These are phyloP conservation scores for Chalara sp. DNA, from an alignment of 2,329 filamentous ascomycete species.

Conservation along the genomic window DNA sequence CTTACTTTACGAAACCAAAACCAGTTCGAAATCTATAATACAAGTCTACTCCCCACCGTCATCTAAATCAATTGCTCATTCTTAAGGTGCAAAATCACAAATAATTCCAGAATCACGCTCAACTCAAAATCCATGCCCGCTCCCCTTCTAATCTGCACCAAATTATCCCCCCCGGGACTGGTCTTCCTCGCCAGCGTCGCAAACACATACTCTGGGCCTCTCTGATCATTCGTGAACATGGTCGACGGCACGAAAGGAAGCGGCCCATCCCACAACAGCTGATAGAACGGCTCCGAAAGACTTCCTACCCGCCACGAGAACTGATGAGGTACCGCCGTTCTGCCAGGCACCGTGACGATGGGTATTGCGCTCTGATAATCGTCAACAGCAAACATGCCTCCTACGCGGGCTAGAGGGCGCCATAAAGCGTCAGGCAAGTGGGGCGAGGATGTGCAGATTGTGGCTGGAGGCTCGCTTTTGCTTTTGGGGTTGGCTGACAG, in stretches of 20 bases:
- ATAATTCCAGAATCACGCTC: too few relatives aligned
- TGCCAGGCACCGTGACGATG: constrained; percentile 1
- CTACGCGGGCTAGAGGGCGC: background rate
- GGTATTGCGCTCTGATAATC: constrained; percentile 1
- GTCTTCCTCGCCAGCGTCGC: constrained; percentile 1
- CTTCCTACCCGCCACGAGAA: constrained; percentile 2
- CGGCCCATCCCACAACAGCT: constrained; percentile 1
- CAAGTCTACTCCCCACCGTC: too few relatives aligned
- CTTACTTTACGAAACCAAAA: too few relatives aligned
- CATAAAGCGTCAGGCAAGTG: background rate
- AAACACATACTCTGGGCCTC: constrained; percentile 2
- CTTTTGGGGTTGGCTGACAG: constrained; percentile 3
- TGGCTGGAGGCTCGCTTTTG: constrained; percentile 1
- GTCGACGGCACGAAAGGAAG: background rate
- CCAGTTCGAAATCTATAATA: too few relatives aligned
- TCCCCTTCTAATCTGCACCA: too few relatives aligned
- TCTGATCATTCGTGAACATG: constrained; percentile 1
- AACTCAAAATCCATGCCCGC: too few relatives aligned
- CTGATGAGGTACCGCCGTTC: background rate
- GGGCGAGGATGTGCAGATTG: background rate
- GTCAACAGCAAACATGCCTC: background rate
- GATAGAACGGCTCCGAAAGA: constrained; percentile 1
- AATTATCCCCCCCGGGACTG: too few relatives aligned
- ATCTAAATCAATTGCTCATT: too few relatives aligned
- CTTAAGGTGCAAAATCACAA: too few relatives aligned